These are phyloP conservation scores for Podospora anserina DNA, from an alignment of 495 filamentous ascomycete species.

Conservation along the genomic window DNA sequence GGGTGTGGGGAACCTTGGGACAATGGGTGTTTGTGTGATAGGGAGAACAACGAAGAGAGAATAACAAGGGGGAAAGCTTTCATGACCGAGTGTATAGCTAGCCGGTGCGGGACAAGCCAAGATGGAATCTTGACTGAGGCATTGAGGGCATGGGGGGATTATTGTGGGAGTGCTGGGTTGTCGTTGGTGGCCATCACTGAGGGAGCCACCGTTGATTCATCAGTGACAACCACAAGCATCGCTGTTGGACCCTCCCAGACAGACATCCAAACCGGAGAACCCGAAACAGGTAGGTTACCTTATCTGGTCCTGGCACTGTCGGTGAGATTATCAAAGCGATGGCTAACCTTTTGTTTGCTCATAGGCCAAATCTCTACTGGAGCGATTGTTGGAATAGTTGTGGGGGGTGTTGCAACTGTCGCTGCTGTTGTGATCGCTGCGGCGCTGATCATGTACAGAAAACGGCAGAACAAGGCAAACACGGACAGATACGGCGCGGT, in stretches of 20 bases:
- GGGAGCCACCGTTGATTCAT: not conserved
- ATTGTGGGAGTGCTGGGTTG: slow-evolving; percentile 5
- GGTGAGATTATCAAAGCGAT: no score
- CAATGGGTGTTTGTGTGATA: slow-evolving; percentile 9
- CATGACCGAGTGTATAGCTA: slow-evolving; percentile 5
- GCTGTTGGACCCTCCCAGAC: not conserved
- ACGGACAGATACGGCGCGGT: not conserved
- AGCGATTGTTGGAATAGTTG: slow-evolving; percentile 3
- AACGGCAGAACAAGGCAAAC: not conserved
- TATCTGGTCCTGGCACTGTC: no score
- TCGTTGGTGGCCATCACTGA: not conserved
- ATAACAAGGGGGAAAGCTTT: not conserved
- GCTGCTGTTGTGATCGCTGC: not conserved
- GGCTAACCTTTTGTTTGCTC: not conserved
- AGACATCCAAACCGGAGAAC: not conserved
- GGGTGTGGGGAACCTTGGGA: slow-evolving; percentile 9
- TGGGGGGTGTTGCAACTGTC: not conserved
- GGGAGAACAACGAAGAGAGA: not conserved
- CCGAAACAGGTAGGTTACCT: not conserved
- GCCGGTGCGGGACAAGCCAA: not conserved
- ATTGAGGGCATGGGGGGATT: not conserved
- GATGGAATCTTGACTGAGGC: slow-evolving; percentile 4
- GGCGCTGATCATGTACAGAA: not conserved
- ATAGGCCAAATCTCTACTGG: not conserved
- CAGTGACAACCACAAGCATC: not conserved